phyloP scores from a whole-genome alignment of 257 asterid species.

The Handroanthus guayacan region DNA sequence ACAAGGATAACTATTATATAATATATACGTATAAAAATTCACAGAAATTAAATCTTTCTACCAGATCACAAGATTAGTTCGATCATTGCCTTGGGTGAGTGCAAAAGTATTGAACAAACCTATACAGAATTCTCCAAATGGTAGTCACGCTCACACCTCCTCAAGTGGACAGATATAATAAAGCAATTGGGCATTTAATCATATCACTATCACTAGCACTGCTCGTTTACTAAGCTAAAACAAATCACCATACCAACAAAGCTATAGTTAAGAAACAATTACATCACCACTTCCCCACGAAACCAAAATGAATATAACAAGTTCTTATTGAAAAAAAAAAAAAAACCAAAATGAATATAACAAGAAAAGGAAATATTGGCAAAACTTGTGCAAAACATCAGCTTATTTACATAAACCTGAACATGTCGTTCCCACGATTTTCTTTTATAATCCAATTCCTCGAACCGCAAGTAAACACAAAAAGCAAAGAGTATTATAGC shows the following conservation, averaged over 20 bases:
- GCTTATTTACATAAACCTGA: constrained; percentile 11
- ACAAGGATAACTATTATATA: constrained; percentile 70
- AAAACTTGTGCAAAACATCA: neutral
- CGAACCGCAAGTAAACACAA: constrained; percentile 22
- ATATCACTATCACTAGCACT: neutral
- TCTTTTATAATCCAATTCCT: constrained; percentile 9
- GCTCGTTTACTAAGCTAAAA: constrained; percentile 13
- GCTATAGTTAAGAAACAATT: constrained; percentile 18
- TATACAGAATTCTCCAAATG: neutral
- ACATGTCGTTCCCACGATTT: constrained; percentile 6
- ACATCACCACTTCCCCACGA: constrained; percentile 11
- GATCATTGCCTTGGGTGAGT: constrained; percentile 2
- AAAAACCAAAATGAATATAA: neutral
- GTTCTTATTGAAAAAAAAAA: no score
- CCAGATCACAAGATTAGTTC: neutral
- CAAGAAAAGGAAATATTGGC: neutral
- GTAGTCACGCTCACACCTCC: constrained; percentile 10
- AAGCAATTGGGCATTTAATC: constrained; percentile 20
- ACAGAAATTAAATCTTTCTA: constrained; percentile 21
- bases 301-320: neutral
- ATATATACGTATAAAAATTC: constrained; percentile 49
- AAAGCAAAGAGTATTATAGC: constrained; percentile 29
- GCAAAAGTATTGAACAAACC: neutral
- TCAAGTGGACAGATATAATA: neutral
- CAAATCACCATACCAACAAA: constrained; percentile 20